Conservation (phyloP, 371 early-diverging fungal genomes). For the Mucor indicus region DNA sequence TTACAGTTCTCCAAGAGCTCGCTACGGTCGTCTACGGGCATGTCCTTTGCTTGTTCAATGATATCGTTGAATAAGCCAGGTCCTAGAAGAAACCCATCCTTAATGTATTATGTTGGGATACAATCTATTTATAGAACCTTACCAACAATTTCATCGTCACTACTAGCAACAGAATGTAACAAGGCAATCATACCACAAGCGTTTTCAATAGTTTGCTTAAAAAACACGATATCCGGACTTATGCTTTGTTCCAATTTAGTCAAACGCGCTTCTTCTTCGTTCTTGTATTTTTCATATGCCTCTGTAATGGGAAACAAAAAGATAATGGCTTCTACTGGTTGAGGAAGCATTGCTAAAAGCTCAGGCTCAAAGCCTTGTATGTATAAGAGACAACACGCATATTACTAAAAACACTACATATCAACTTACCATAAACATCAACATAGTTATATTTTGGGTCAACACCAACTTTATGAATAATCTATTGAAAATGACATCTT, state of each 20-base stretch:
- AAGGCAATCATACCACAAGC: constrained; percentile 91
- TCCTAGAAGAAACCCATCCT: constrained; percentile 20
- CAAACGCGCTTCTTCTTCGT: constrained; percentile 53
- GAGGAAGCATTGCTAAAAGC: constrained; percentile 73
- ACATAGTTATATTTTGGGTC: constrained; percentile 48
- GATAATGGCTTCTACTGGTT: constrained; percentile 77
- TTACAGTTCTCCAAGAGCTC: constrained; percentile 59
- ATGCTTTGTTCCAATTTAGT: constrained; percentile 49
- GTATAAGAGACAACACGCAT: too few species aligned
- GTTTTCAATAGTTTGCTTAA: constrained; percentile 87
- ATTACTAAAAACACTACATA: too few species aligned
- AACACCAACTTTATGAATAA: constrained; percentile 59
- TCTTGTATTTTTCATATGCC: constrained; percentile 56
- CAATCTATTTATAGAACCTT: neutral
- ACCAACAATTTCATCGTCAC: constrained; percentile 40
- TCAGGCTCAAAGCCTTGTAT: constrained; percentile 77
- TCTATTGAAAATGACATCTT: too few species aligned
- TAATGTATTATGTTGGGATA: too few species aligned
- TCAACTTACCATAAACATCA: constrained; percentile 56
- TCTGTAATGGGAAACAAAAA: constrained; percentile 71
- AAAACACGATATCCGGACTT: constrained; percentile 68
- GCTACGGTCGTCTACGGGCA: constrained; percentile 73
- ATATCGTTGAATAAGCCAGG: constrained; percentile 63
- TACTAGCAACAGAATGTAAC: constrained; percentile 72
- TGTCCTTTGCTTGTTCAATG: constrained; percentile 51